phyloP scores from a whole-genome alignment of 1,284 basidiomycete genomes.

The Caloboletus inedulis region DNA sequence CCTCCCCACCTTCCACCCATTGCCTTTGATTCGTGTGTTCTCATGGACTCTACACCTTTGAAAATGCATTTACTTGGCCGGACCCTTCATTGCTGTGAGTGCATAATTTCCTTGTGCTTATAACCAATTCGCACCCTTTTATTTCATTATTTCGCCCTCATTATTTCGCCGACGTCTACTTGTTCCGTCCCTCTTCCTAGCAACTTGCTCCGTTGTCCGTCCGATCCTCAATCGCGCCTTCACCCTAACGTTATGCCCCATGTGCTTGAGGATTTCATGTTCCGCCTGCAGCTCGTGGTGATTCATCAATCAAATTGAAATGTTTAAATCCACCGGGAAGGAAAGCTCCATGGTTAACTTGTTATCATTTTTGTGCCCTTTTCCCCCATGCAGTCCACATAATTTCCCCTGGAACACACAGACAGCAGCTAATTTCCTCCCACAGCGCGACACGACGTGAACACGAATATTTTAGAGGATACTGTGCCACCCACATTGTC shows the following conservation, averaged over 20 bases:
- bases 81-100: constrained; percentile 6
- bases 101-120: constrained; percentile 1
- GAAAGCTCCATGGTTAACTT: not conserved
- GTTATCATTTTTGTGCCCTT: constrained; percentile 1
- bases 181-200: not conserved
- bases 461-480: constrained; percentile 3
- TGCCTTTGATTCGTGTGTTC: not conserved
- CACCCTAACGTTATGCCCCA: constrained; percentile 11
- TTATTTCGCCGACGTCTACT: not conserved
- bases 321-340: not conserved
- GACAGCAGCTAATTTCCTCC: constrained; percentile 3
- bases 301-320: no score
- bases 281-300: constrained; percentile 1
- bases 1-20: not conserved
- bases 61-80: not conserved
- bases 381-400: not conserved
- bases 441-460: constrained; percentile 14
- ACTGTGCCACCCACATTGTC: not conserved
- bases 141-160: not conserved
- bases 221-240: constrained; percentile 1
- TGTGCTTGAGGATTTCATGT: constrained; percentile 6
- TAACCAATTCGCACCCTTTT: constrained; percentile 4
- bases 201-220: constrained; percentile 1
- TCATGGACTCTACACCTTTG: not conserved
- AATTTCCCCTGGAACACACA: not conserved